phyloP scores from a whole-genome alignment of 192 early-diverging fungal species.

The Coemansia sp. region DNA sequence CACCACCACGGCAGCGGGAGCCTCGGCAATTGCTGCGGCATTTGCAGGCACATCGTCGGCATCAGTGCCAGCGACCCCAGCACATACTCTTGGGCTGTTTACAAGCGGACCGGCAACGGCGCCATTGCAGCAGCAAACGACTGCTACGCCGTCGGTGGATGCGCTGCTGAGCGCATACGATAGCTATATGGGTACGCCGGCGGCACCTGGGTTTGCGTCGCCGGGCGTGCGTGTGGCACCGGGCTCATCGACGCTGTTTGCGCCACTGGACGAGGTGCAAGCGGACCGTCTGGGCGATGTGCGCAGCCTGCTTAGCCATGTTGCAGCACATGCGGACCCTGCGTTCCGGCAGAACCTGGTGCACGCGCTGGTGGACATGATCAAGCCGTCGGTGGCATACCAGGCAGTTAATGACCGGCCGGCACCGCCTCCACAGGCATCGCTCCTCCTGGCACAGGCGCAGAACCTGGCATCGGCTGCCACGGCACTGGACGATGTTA shows the following conservation, averaged over 20 bases:
- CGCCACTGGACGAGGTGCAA: constrained; percentile 51
- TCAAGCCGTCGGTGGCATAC: constrained; percentile 40
- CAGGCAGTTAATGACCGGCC: constrained; percentile 8
- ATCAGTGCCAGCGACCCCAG: constrained; percentile 31
- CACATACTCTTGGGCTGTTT: constrained; percentile 2
- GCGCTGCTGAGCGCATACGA: constrained; percentile 34
- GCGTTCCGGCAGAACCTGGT: constrained; percentile 41
- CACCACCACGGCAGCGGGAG: no score
- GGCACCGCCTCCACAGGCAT: not conserved
- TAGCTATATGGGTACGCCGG: constrained; percentile 44
- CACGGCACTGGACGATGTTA: not conserved
- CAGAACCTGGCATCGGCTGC: constrained; percentile 10
- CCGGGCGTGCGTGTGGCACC: not conserved
- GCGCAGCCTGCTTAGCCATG: constrained; percentile 29
- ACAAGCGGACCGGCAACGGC: constrained; percentile 19
- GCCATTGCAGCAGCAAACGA: constrained; percentile 5
- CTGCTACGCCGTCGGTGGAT: constrained; percentile 6
- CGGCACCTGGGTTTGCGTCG: constrained; percentile 1
- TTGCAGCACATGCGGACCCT: constrained; percentile 32
- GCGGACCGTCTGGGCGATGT: constrained; percentile 16
- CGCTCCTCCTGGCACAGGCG: constrained; percentile 16
- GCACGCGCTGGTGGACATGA: constrained; percentile 48
- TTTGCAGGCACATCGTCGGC: constrained; percentile 13
- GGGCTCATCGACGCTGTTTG: constrained; percentile 31
- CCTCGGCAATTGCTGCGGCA: not conserved